Percentiles rank a stretch among this genome's conserved stretches.
Conservation (phyloP, 345 rosid genomes). For the Eucalyptus marginata region DNA sequence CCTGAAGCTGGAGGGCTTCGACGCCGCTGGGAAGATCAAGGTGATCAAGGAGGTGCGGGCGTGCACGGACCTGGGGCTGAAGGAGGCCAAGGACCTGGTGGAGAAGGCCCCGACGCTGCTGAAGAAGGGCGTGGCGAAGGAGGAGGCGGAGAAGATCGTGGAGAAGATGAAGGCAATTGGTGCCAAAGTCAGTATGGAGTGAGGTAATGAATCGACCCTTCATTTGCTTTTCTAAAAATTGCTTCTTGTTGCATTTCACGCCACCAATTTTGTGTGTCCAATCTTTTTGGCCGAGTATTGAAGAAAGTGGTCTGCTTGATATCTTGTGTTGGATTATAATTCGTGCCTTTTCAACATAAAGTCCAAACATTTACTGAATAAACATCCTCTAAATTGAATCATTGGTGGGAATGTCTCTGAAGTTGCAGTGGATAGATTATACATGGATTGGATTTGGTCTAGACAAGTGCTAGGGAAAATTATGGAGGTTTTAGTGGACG, state of each 20-base stretch:
- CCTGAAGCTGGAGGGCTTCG: constrained; percentile 74
- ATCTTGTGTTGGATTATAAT: neutral
- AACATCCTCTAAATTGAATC: neutral
- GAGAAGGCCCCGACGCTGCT: constrained; percentile 78
- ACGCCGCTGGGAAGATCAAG: constrained; percentile 64
- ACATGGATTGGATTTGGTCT: neutral
- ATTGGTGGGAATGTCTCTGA: neutral
- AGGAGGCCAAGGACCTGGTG: constrained; percentile 95
- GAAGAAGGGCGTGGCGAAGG: constrained; percentile 88
- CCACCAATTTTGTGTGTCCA: neutral
- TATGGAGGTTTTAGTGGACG: neutral
- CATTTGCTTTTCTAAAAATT: neutral
- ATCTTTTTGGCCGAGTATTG: neutral
- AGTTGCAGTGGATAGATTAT: neutral
- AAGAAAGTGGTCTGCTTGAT: neutral
- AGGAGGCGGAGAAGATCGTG: constrained; percentile 78
- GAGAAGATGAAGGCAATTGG: constrained; percentile 80
- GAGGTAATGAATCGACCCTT: constrained; percentile 11
- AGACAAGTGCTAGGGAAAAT: neutral
- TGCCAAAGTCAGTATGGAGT: constrained; percentile 79
- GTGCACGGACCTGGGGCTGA: constrained; percentile 73
- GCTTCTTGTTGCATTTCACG: neutral
- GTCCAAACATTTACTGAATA: neutral
- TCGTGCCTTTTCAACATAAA: neutral
- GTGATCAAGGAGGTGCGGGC: constrained; percentile 91